Conservation (phyloP, 345 rosid genomes). For the Excoecaria cochinchinensis region DNA sequence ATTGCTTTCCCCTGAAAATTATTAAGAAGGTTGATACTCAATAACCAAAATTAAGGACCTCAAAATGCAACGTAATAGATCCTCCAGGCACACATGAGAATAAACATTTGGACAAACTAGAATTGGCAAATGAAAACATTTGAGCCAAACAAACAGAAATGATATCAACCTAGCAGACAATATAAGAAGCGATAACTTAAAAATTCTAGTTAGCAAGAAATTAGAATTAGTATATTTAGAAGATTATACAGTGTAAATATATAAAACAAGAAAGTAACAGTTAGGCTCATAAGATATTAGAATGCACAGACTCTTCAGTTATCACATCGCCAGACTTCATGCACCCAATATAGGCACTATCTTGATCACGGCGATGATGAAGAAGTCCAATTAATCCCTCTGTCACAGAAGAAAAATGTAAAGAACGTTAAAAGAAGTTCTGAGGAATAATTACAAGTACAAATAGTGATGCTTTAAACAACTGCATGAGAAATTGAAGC, state of each 20-base stretch:
- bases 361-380: conserved; percentile 65
- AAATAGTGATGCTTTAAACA: conserved; percentile 10
- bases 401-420: conserved; percentile 27
- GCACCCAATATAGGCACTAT: conserved; percentile 82
- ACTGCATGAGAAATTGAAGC: conserved; percentile 17
- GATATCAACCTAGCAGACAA: not conserved
- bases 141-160: not conserved
- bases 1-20: conserved; percentile 69
- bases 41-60: not conserved
- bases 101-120: not conserved
- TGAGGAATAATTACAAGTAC: conserved; percentile 8
- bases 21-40: conserved; percentile 14
- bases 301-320: conserved; percentile 56
- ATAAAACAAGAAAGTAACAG: not conserved
- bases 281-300: conserved; percentile 11
- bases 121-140: not conserved
- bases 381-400: conserved; percentile 82
- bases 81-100: not conserved
- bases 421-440: conserved; percentile 11
- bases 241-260: not conserved
- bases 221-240: not conserved
- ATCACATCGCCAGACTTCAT: conserved; percentile 97
- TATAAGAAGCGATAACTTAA: not conserved
- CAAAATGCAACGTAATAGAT: not conserved
- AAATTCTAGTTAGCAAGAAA: not conserved